Base-by-base conservation (phyloP, 495 filamentous ascomycete species). In the Ramalina intermedia region DNA sequence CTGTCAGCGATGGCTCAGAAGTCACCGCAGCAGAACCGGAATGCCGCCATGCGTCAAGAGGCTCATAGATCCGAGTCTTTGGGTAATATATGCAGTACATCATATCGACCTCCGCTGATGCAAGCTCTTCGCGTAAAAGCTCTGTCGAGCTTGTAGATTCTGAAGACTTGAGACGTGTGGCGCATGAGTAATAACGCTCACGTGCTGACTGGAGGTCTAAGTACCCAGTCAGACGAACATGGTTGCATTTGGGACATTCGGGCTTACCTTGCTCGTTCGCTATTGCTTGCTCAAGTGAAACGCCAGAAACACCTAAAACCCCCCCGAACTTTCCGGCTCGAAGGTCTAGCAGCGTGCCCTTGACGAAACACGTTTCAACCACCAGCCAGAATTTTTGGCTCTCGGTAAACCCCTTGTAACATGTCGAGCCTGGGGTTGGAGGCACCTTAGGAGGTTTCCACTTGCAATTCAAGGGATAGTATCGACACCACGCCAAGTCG, bases 1-100 rank as follows among this genome's bases (percentile, higher is more conserved):
- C 90, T 87, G 66, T 80, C 84, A 64, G 86, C 94, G 67, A 89
- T 87, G 65, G 90, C 88, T 72, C 95, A 93, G 74, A 16, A 6
- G 37, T 17, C 12, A 1, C 0, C 0, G 1, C 16, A 2, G n/a
- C 33, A 17, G 5, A 8, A 6, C 29, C 29, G 18, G 9, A 17
- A 4, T 17, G 14, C 29, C 21, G 4, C n/a, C 9, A 47, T 37
- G 24, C 11, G 33, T 26, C 37, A n/a, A 52, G 42, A 27, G 49
- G 33, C 17, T 36, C 5, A 36, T 52, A 52, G 12, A 3, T 5
- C 7, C 16, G 36, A 48, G 16, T 12, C 13, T 8, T 14, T 21
- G 46, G 46, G 16, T 23, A 48, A 17, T 40, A 41, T 21, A 21
- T 41, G 33, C 46, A 48, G 20, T 48, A 48, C 17, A 33, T 41